Percentiles rank a stretch among this genome's conserved stretches.
phyloP scores from a whole-genome alignment of 2,329 filamentous ascomycete genomes.

The Pestalotiopsis sp. region DNA sequence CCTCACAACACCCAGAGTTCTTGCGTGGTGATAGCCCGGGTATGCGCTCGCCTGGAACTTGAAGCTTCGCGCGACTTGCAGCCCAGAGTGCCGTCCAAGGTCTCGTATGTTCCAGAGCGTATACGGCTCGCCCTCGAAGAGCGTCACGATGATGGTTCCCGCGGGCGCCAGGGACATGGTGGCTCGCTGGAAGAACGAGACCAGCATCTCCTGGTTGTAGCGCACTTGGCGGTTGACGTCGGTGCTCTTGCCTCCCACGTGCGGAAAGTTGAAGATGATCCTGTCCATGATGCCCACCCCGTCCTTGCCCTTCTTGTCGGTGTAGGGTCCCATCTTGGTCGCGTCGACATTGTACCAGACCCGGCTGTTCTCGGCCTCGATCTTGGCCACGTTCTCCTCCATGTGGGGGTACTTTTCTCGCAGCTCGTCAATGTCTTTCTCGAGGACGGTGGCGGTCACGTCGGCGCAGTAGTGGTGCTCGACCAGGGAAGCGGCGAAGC shows the following conservation, averaged over 20 bases:
- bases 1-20: conserved; percentile 69
- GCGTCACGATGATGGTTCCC: conserved; percentile 74
- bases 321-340: conserved; percentile 58
- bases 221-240: conserved; percentile 95
- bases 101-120: conserved; percentile 94
- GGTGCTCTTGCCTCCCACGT: conserved; percentile 88
- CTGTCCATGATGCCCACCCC: conserved; percentile 61
- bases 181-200: conserved; percentile 65
- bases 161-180: conserved; percentile 53
- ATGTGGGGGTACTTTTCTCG: conserved; percentile 75
- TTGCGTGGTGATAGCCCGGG: conserved; percentile 72
- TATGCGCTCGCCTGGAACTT: conserved; percentile 68
- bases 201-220: conserved; percentile 81
- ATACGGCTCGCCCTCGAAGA: conserved; percentile 95
- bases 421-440: conserved; percentile 59
- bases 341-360: conserved; percentile 70
- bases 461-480: conserved; percentile 66
- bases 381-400: conserved; percentile 55
- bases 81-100: conserved; percentile 75
- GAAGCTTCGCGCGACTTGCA: conserved; percentile 72
- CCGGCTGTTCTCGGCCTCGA: conserved; percentile 45
- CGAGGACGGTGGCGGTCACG: conserved; percentile 71
- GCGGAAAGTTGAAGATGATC: conserved; percentile 95
- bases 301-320: conserved; percentile 37
- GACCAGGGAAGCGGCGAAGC: conserved; percentile 70